A percentile compares a stretch with the other conserved stretches of the same genome.
Conservation (phyloP, 345 rosid species). For the Orychophragmus violaceus region DNA sequence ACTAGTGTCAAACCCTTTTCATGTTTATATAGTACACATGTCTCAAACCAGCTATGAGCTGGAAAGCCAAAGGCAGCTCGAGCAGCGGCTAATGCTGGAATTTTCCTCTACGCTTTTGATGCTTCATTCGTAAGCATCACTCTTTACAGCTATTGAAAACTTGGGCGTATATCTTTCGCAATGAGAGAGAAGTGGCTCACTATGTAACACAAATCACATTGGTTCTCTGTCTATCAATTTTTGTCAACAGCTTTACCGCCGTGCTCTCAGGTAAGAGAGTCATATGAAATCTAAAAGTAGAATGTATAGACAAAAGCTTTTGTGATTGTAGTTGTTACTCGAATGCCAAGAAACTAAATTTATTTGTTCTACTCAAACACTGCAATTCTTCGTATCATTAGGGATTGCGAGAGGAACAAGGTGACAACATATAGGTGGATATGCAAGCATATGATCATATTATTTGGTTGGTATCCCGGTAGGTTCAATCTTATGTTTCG, state of each 20-base stretch:
- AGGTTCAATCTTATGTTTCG: constrained; percentile 40
- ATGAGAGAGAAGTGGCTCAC: constrained; percentile 31
- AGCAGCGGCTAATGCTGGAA: constrained; percentile 22
- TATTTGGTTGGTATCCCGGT: constrained; percentile 53
- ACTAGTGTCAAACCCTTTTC: not conserved
- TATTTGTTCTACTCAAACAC: not conserved
- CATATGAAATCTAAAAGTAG: not conserved
- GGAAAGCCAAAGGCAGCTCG: constrained; percentile 42
- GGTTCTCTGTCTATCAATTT: constrained; percentile 25
- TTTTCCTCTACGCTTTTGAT: constrained; percentile 24
- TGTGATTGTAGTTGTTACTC: not conserved
- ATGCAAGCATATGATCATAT: constrained; percentile 51
- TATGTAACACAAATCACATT: constrained; percentile 33
- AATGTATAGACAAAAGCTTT: not conserved
- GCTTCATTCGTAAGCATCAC: constrained; percentile 26
- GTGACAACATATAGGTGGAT: constrained; percentile 59
- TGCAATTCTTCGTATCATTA: not conserved
- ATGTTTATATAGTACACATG: constrained; percentile 32
- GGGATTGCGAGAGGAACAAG: constrained; percentile 68
- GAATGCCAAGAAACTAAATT: not conserved
- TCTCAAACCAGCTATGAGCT: constrained; percentile 50
- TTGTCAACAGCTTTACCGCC: constrained; percentile 30
- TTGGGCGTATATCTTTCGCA: constrained; percentile 36
- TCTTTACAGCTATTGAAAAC: constrained; percentile 25
- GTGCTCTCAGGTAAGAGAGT: constrained; percentile 35